Conservation (phyloP, 805 yeast genomes). For the Brettanomyces nanus region DNA sequence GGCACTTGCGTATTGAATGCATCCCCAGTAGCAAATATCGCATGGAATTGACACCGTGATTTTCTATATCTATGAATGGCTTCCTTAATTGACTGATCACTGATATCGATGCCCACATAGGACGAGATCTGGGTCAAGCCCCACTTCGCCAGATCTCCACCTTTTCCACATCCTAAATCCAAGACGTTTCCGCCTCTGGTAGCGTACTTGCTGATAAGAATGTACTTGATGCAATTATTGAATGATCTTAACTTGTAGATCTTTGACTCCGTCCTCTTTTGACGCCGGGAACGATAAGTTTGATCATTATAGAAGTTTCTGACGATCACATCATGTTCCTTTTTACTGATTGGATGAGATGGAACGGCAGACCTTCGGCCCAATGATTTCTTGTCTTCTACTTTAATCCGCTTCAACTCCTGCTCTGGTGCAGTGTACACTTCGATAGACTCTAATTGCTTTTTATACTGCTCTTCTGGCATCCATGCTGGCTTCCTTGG, state of each 20-base stretch:
- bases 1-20: conserved; percentile 70
- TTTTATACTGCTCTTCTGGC: conserved; percentile 21
- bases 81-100: conserved; percentile 79
- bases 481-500: conserved; percentile 26
- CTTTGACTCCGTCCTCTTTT: conserved; percentile 65
- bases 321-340: conserved; percentile 49
- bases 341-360: conserved; percentile 5
- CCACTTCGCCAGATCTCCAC: conserved; percentile 94
- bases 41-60: conserved; percentile 34
- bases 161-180: conserved; percentile 96
- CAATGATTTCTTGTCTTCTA: background rate
- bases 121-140: conserved; percentile 64
- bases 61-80: conserved; percentile 68
- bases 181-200: conserved; percentile 49
- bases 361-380: background rate
- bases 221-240: conserved; percentile 87
- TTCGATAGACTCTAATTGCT: conserved; percentile 14
- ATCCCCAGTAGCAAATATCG: conserved; percentile 89
- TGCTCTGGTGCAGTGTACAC: background rate
- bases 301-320: conserved; percentile 81
- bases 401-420: background rate
- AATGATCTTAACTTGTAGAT: conserved; percentile 81
- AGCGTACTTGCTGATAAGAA: conserved; percentile 66
- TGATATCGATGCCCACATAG: conserved; percentile 85
- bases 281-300: conserved; percentile 56